These are phyloP conservation scores for Dactylellina leptospora DNA, from an alignment of 2,329 filamentous ascomycete genomes.

Conservation along the genomic window DNA sequence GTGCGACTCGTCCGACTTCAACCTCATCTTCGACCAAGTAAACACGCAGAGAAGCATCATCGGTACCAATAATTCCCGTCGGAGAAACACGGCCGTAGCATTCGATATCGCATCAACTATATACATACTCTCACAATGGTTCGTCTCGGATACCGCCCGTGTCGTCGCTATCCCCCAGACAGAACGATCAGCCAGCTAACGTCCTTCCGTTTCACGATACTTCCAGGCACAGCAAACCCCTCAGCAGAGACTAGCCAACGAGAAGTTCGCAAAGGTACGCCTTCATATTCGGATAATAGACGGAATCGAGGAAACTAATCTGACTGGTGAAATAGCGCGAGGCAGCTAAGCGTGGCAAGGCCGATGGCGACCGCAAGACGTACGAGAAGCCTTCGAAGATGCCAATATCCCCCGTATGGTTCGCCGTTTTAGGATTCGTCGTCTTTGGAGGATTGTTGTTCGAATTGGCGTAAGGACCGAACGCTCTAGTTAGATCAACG, in stretches of 20 bases:
- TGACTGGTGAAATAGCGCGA: conserved; percentile 63
- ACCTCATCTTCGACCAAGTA: too few species aligned
- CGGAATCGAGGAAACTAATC: neutral
- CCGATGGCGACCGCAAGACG: conserved; percentile 70
- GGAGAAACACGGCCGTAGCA: too few species aligned
- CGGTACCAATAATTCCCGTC: too few species aligned
- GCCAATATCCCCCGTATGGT: conserved; percentile 72
- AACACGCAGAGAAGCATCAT: too few species aligned
- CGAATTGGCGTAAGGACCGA: conserved; percentile 58
- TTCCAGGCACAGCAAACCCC: conserved; percentile 78
- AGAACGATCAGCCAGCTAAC: conserved; percentile 16
- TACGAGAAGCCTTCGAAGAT: conserved; percentile 69
- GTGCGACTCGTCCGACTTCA: too few species aligned
- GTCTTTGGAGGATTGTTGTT: conserved; percentile 68
- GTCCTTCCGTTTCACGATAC: neutral
- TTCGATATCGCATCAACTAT: too few species aligned
- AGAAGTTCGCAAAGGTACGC: conserved; percentile 72
- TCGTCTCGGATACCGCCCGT: neutral
- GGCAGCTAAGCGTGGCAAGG: conserved; percentile 77
- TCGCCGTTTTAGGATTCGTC: conserved; percentile 71
- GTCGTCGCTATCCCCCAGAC: neutral
- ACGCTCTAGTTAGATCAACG: neutral
- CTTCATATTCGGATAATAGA: neutral
- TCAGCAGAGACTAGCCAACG: conserved; percentile 81
- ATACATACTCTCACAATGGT: conserved; percentile 1